Conservation (phyloP, 75 land plant genomes). For the Cupressus sempervirens region DNA sequence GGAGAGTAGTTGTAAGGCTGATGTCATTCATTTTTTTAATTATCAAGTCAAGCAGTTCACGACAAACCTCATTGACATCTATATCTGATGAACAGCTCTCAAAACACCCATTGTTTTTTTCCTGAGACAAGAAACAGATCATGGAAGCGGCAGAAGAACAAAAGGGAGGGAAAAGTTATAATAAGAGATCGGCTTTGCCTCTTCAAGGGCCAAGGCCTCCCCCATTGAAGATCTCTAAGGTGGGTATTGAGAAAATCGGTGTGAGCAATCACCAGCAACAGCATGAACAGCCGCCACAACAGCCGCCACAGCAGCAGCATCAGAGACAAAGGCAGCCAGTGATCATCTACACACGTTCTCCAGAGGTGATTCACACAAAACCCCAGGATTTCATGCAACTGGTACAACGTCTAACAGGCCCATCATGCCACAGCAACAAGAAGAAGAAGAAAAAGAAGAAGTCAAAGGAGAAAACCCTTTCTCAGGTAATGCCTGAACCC, state of each 20-base stretch:
- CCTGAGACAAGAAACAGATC: not conserved
- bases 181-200: not conserved
- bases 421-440: not conserved
- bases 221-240: conserved; percentile 21
- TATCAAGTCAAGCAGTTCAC: not conserved
- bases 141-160: not conserved
- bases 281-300: conserved; percentile 15
- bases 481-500: not conserved
- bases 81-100: too few relatives aligned
- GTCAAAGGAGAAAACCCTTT: not conserved
- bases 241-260: conserved; percentile 3
- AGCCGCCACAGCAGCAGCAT: conserved; percentile 1
- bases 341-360: conserved; percentile 48
- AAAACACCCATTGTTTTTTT: not conserved
- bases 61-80: not conserved
- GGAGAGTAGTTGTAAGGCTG: not conserved
- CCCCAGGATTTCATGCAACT: conserved; percentile 33
- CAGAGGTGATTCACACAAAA: conserved; percentile 40
- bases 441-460: not conserved
- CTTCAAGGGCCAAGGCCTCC: conserved; percentile 15
- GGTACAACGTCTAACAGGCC: conserved; percentile 48
- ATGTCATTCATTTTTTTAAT: not conserved
- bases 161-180: not conserved
- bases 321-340: conserved; percentile 21
- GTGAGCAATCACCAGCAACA: not conserved